Base-by-base conservation (phyloP, 257 asterid species). In the Avicennia marina region DNA sequence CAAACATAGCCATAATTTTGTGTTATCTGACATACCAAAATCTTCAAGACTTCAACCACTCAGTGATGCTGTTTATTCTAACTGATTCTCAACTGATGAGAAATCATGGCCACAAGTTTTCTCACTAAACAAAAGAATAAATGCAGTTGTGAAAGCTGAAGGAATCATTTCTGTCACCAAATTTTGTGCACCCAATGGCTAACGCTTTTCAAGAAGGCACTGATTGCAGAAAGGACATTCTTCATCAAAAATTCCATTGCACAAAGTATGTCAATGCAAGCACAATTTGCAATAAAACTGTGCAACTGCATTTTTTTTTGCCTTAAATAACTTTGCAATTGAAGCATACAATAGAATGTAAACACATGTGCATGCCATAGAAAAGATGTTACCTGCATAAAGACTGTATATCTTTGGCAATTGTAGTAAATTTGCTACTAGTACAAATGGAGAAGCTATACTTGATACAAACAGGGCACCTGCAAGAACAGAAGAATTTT, bases 321-420 rank as follows among this genome's bases (percentile, higher is more conserved):
- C n/a, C n/a, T n/a, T n/a, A n/a, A n/a, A n/a, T n/a, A n/a, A n/a
- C n/a, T n/a, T n/a, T n/a, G n/a, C n/a, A 44, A 17, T 16, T 17
- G 7, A 4, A 6, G 19, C 20, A 47, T 33, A 29, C 17, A 24
- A 26, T 27, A 58, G 33, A 22, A 44, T 40, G 36, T 9, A 22
- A 44, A 16, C 31, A 33, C 2, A 5, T 36, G 26, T 32, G 58
- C 26, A 51, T 53, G 42, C 25, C 26, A 9, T 25, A 39, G 63
- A 39, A 31, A 60, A 38, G 12, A 19, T 7, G 64, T 66, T 52
- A 91, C 98, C 95, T 63, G 86, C 81, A 65, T 75, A 78, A 61
- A 91, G 95, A 73, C 84, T 61, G 61, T 75, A 88, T 55, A 88
- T 69, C 83, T 81, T 91, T 34, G 95, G 95, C 79, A 85, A 51